A percentile compares a stretch with the other conserved stretches of the same genome.
Conservation (phyloP, 1,139 yeast species). For the Suhomyces kunorum region DNA sequence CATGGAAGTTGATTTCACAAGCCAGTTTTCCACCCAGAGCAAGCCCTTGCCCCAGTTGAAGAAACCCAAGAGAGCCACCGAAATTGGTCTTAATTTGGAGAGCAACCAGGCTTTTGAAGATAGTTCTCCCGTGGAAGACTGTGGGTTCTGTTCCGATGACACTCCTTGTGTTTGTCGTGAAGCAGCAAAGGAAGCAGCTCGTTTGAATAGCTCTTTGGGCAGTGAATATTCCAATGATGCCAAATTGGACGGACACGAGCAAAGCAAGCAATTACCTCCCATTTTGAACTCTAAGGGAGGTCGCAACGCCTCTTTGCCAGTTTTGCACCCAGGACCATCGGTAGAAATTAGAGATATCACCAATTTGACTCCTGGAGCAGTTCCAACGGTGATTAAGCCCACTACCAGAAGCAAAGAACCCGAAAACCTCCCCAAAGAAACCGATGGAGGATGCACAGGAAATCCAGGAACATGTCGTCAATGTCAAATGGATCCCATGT, state of each 20-base stretch:
- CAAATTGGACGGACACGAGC: constrained; percentile 15
- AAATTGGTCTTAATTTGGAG: constrained; percentile 7
- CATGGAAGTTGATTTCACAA: constrained; percentile 57
- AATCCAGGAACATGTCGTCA: constrained; percentile 85
- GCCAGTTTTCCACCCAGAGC: constrained; percentile 31
- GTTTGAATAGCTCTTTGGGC: constrained; percentile 32
- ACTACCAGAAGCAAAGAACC: constrained; percentile 17
- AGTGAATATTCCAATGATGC: constrained; percentile 19
- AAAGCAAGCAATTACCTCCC: constrained; percentile 37
- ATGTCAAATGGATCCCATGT: constrained; percentile 87
- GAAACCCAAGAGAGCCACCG: constrained; percentile 10
- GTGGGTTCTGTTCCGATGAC: constrained; percentile 92
- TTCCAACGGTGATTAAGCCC: constrained; percentile 38
- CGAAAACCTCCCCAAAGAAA: constrained; percentile 2
- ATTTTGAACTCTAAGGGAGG: constrained; percentile 25
- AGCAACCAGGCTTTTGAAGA: constrained; percentile 30
- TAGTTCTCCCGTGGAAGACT: constrained; percentile 65
- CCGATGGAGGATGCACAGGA: constrained; percentile 66
- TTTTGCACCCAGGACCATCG: constrained; percentile 68
- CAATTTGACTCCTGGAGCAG: constrained; percentile 45
- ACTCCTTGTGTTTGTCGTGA: constrained; percentile 92
- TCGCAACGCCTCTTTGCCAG: constrained; percentile 49
- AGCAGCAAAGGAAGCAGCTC: constrained; percentile 63
- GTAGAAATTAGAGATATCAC: constrained; percentile 51
- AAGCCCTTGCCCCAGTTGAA: constrained; percentile 11